Conservation (phyloP, 2,329 filamentous ascomycete species). For the Bipolaris victoriae region DNA sequence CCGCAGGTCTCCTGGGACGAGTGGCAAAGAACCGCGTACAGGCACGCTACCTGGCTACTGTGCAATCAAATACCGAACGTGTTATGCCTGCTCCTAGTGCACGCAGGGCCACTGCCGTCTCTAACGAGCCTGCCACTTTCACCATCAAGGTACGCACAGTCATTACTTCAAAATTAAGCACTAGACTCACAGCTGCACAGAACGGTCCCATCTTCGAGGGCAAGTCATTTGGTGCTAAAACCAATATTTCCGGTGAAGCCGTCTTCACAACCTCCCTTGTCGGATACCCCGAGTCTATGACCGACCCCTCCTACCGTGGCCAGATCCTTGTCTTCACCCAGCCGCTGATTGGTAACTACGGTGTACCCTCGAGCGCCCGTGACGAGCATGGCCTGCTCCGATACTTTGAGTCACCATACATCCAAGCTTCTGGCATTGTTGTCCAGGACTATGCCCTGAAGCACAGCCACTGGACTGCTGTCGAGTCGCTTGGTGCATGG, state of each 20-base stretch:
- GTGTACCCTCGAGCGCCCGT: conserved; percentile 83
- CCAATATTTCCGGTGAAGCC: conserved; percentile 96
- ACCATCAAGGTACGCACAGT: conserved; percentile 78
- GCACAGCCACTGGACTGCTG: conserved; percentile 98
- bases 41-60: conserved; percentile 66
- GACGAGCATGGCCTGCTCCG: conserved; percentile 91
- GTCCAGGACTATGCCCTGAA: conserved; percentile 91
- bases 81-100: conserved; percentile 64
- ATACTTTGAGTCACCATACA: conserved; percentile 98
- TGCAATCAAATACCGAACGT: conserved; percentile 72
- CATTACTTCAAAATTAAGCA: conserved; percentile 13
- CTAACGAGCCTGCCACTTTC: conserved; percentile 83
- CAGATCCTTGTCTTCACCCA: conserved; percentile 99
- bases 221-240: conserved; percentile 93
- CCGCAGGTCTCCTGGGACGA: conserved; percentile 53
- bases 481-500: conserved; percentile 92
- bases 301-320: conserved; percentile 73
- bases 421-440: conserved; percentile 94
- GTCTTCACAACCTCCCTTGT: conserved; percentile 98
- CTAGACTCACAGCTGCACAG: conserved; percentile 54
- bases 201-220: conserved; percentile 96
- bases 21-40: conserved; percentile 53
- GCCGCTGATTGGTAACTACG: conserved; percentile 97
- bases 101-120: conserved; percentile 68
- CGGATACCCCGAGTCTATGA: conserved; percentile 90